Evolutionary conservation across 805 yeast species (phyloP).

Genomic region (Myxozyma lipomycoides): DNA sequence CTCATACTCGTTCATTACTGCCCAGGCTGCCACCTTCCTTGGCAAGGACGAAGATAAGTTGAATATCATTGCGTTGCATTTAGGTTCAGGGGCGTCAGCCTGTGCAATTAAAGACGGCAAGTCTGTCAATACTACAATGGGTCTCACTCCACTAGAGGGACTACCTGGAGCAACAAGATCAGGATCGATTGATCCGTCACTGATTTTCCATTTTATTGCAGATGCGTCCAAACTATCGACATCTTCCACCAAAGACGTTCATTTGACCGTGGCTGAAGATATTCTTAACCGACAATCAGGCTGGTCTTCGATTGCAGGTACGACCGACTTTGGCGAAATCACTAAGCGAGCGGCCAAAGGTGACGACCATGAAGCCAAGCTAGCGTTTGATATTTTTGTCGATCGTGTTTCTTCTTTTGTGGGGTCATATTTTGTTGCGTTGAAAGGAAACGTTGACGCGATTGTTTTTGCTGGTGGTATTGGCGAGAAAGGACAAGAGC

Average conservation of each 20-base stretch:
- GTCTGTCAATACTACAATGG: constrained; percentile 29
- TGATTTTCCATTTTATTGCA: constrained; percentile 23
- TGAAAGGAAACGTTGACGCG: constrained; percentile 21
- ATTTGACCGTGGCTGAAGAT: constrained; percentile 27
- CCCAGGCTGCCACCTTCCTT: constrained; percentile 8
- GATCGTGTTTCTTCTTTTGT: constrained; percentile 23
- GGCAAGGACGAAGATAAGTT: constrained; percentile 6
- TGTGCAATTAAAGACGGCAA: constrained; percentile 24
- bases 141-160: constrained; percentile 29
- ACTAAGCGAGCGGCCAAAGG: constrained; percentile 10
- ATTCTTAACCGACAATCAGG: constrained; percentile 25
- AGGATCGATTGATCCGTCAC: constrained; percentile 27
- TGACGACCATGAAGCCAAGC: constrained; percentile 17
- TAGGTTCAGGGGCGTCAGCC: constrained; percentile 30
- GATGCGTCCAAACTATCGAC: constrained; percentile 27
- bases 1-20: constrained; percentile 23
- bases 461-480: constrained; percentile 28
- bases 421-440: constrained; percentile 26
- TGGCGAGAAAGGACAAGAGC: constrained; percentile 22
- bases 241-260: constrained; percentile 20
- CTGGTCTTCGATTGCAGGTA: constrained; percentile 26
- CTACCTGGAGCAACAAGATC: constrained; percentile 30
- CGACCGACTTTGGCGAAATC: constrained; percentile 27
- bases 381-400: constrained; percentile 27
- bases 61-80: constrained; percentile 24